phyloP scores from a whole-genome alignment of 2,329 filamentous ascomycete species.

The Xylariales sp. region DNA sequence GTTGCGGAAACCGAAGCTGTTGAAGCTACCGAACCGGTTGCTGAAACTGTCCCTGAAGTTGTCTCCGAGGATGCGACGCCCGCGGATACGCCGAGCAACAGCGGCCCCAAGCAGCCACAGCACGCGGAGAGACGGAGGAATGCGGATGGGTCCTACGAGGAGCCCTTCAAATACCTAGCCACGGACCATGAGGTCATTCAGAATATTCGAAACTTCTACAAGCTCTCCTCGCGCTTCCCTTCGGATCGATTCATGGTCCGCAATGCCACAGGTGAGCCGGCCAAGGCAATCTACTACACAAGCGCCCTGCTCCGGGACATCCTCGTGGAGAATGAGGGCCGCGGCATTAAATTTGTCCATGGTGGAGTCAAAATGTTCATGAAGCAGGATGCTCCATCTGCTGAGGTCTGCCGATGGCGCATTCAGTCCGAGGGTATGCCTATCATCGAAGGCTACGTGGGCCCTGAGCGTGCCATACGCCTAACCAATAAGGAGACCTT shows the following conservation, averaged over 20 bases:
- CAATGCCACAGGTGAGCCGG: slow-evolving; percentile 81
- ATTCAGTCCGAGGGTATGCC: slow-evolving; percentile 93
- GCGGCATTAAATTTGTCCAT: slow-evolving; percentile 92
- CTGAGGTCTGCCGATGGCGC: slow-evolving; percentile 86
- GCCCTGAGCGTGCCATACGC: slow-evolving; percentile 68
- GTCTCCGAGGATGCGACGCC: too few relatives aligned
- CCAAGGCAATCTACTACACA: slow-evolving; percentile 97
- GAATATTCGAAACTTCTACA: slow-evolving; percentile 79
- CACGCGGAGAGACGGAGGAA: slow-evolving; percentile 38
- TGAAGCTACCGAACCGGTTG: slow-evolving; percentile 11
- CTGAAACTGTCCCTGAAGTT: slow-evolving; percentile 7
- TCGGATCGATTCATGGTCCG: slow-evolving; percentile 92
- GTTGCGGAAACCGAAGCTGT: slow-evolving; percentile 12
- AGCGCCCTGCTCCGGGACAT: slow-evolving; percentile 81
- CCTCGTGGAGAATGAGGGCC: slow-evolving; percentile 79
- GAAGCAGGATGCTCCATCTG: slow-evolving; percentile 88
- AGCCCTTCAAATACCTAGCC: slow-evolving; percentile 89
- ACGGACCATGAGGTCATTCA: slow-evolving; percentile 71
- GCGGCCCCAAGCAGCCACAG: slow-evolving; percentile 20
- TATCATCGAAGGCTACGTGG: slow-evolving; percentile 87
- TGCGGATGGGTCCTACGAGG: slow-evolving; percentile 61
- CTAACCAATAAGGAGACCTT: slow-evolving; percentile 77
- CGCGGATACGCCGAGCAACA: slow-evolving; percentile 9
- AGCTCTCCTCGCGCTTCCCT: slow-evolving; percentile 79
- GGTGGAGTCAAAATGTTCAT: slow-evolving; percentile 99